A percentile compares a stretch with the other conserved stretches of the same genome.
Conservation (phyloP, 2,329 filamentous ascomycete genomes). For the Thermoascus crustaceus region DNA sequence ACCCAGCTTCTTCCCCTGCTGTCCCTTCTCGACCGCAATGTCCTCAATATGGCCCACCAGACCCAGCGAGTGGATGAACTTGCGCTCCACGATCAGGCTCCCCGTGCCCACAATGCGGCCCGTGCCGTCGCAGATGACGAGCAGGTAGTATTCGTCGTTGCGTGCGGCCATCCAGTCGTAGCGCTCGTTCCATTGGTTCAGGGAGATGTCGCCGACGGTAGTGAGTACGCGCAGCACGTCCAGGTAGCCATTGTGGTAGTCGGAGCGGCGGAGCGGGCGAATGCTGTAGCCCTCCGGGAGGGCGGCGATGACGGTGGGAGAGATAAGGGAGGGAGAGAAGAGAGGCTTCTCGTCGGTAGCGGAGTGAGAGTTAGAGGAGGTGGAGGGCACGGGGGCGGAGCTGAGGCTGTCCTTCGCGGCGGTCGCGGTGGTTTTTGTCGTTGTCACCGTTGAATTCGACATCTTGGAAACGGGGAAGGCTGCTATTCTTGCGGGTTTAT, state of each 20-base stretch:
- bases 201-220: constrained; percentile 77
- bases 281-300: constrained; percentile 77
- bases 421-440: constrained; percentile 13
- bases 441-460: constrained; percentile 12
- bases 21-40: constrained; percentile 87
- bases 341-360: constrained; percentile 48
- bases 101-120: constrained; percentile 78
- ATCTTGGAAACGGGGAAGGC: constrained; percentile 8
- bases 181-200: constrained; percentile 65
- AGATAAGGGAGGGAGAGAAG: constrained; percentile 71
- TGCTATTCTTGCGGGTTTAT: neutral
- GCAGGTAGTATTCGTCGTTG: constrained; percentile 72
- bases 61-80: constrained; percentile 47
- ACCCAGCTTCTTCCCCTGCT: constrained; percentile 95
- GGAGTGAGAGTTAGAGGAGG: too few species aligned
- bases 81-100: constrained; percentile 82
- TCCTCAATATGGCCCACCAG: constrained; percentile 92
- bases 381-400: constrained; percentile 13
- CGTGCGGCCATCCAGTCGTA: constrained; percentile 73
- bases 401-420: constrained; percentile 19
- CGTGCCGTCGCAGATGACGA: constrained; percentile 71
- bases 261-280: constrained; percentile 67
- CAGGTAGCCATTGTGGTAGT: constrained; percentile 77
- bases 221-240: constrained; percentile 87
- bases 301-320: constrained; percentile 59